Evolutionary conservation across 106 monocot species (phyloP).

Genomic region (Dioscorea zingiberensis): DNA sequence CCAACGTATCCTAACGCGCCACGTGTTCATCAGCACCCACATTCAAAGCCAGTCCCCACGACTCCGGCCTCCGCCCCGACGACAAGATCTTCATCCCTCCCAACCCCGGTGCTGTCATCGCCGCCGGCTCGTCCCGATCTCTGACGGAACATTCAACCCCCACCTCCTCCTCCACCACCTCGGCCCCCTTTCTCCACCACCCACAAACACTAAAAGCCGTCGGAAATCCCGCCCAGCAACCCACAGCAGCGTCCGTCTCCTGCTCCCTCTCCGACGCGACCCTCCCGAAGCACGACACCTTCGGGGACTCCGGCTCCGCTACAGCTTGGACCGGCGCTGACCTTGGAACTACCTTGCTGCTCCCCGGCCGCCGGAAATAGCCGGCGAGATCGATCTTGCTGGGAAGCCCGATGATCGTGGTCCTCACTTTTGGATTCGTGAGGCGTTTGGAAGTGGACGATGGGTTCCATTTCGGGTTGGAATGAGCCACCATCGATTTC

Average conservation of each 20-base stretch:
- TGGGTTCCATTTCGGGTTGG: neutral
- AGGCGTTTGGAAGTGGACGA: neutral
- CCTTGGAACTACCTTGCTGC: neutral
- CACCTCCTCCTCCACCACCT: neutral
- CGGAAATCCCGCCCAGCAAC: neutral
- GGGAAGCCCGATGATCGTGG: neutral
- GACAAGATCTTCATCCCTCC: neutral
- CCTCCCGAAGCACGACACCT: slow-evolving; percentile 8
- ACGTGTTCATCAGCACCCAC: neutral
- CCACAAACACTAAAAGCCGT: neutral
- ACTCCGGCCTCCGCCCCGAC: neutral
- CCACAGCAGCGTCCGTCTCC: neutral
- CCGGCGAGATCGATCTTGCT: neutral
- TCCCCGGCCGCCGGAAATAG: neutral
- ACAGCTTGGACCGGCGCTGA: neutral
- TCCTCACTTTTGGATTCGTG: neutral
- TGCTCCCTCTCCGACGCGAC: neutral
- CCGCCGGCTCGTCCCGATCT: neutral
- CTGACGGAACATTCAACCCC: too few species aligned
- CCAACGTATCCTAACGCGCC: neutral
- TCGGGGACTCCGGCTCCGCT: slow-evolving; percentile 2
- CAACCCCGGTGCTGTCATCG: neutral
- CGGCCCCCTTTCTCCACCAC: neutral
- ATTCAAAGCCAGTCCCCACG: neutral
- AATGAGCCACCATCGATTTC: neutral